Evolutionary conservation across 2,329 filamentous ascomycete species (phyloP), one percentile per base, ranked within the genome.

Genomic region (Leptoxyphium fumago): DNA sequence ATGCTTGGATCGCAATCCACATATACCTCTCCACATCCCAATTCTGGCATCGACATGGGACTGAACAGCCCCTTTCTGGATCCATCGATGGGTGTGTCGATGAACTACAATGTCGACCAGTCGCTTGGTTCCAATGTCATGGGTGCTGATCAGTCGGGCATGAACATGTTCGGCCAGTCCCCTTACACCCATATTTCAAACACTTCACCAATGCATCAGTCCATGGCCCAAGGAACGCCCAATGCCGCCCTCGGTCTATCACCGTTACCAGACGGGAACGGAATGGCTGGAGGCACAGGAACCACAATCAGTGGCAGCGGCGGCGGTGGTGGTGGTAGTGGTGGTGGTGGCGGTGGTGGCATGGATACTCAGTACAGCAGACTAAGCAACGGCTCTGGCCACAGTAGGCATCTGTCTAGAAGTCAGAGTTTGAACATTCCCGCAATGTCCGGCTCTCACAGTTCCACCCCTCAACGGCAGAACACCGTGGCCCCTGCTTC

Each of bases 1-100:
- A 64, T 70, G 57, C 55, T 61, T 46, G 51, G 55, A 2, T 57
- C 61, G 1, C 60, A 55, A 29, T 64, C 67, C 17, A 56, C 62
- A 11, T 71, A 66, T 54, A 61, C 63, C 29, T 69, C 69, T 10
- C 64, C 68, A 10, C 58, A 67, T 34, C 59, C 66, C 46, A 54
- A 55, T 11, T 57, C 53, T 10, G 50, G 57, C 6, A 46, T 71
- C 39, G 67, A 69, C 40, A 59, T 71, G 58, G 60, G 62, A 44
- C 64, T 71, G 53, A 36, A 36, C 32, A 65, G 61, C 48, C 62
- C 66, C 1, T 71, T 65, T 48, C 47, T 60, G 15, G 59, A 64
- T 30, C 55, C 57, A 34, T 52, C 49, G 43, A 59, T 70, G 52
- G 52, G 56, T 39, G 66, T 71, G 62, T 49, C 61, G 11, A 60